These are phyloP conservation scores for Populus alba DNA, from an alignment of 345 rosid species.

Conservation along the genomic window DNA sequence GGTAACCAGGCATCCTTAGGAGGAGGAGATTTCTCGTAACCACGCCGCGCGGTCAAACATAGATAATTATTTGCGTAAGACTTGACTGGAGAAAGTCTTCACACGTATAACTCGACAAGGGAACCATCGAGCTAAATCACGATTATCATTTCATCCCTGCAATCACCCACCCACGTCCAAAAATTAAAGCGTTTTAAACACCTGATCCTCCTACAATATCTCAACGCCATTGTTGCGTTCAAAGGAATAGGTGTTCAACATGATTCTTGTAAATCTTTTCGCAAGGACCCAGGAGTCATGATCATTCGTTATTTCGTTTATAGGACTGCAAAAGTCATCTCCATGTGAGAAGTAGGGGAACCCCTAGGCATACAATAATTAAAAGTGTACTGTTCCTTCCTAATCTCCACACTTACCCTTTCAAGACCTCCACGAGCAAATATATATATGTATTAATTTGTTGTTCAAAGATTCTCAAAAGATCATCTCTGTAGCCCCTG, in stretches of 20 bases:
- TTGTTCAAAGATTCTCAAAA: background rate
- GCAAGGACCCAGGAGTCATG: background rate
- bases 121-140: no score
- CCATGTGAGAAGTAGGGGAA: conserved; percentile 5
- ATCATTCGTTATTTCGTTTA: background rate
- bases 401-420: background rate
- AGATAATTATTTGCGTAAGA: no score
- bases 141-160: no score
- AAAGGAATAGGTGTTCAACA: background rate
- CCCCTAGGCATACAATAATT: background rate
- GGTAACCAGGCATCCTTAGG: no score
- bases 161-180: background rate
- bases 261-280: background rate
- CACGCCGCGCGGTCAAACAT: no score
- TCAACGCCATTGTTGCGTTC: background rate
- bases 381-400: background rate
- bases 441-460: background rate
- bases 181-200: no score
- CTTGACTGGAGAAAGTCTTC: no score
- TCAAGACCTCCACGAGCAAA: background rate
- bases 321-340: background rate
- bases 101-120: no score
- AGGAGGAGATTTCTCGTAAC: no score
- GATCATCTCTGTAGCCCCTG: background rate
- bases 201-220: background rate